Evolutionary conservation across 2,329 filamentous ascomycete genomes (phyloP).

Genomic region (Annulohypoxylon truncatum): DNA sequence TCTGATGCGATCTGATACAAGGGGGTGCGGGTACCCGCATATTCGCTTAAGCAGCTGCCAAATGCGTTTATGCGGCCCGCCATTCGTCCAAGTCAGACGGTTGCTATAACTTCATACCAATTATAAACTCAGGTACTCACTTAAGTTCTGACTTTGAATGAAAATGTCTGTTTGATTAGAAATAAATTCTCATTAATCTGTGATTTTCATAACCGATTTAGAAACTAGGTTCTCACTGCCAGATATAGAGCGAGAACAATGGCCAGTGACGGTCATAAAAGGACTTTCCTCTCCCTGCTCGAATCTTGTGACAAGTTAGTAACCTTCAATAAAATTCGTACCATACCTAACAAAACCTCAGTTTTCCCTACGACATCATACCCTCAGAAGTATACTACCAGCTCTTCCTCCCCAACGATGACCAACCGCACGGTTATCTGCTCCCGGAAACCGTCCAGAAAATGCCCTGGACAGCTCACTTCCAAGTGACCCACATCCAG

Average conservation of each 20-base stretch:
- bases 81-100: neutral
- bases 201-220: neutral
- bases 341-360: slow-evolving; percentile 42
- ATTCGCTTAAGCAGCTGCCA: slow-evolving; percentile 22
- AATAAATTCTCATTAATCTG: neutral
- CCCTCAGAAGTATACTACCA: slow-evolving; percentile 55
- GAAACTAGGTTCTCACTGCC: neutral
- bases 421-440: slow-evolving; percentile 63
- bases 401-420: slow-evolving; percentile 59
- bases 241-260: slow-evolving; percentile 12
- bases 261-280: slow-evolving; percentile 19
- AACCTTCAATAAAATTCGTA: neutral
- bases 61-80: slow-evolving; percentile 18
- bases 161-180: neutral
- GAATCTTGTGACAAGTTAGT: slow-evolving; percentile 37
- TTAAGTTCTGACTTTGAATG: neutral
- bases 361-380: slow-evolving; percentile 59
- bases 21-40: slow-evolving; percentile 36
- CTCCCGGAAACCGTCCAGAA: slow-evolving; percentile 57
- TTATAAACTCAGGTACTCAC: neutral
- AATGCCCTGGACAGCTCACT: slow-evolving; percentile 59
- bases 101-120: neutral
- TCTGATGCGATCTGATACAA: slow-evolving; percentile 29
- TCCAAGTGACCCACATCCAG: slow-evolving; percentile 46
- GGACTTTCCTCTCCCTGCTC: slow-evolving; percentile 38